Percentiles rank a stretch among this genome's conserved stretches.
These are phyloP conservation scores for Colletotrichum lindemuthianum DNA, from an alignment of 2,329 filamentous ascomycete species.

Conservation along the genomic window DNA sequence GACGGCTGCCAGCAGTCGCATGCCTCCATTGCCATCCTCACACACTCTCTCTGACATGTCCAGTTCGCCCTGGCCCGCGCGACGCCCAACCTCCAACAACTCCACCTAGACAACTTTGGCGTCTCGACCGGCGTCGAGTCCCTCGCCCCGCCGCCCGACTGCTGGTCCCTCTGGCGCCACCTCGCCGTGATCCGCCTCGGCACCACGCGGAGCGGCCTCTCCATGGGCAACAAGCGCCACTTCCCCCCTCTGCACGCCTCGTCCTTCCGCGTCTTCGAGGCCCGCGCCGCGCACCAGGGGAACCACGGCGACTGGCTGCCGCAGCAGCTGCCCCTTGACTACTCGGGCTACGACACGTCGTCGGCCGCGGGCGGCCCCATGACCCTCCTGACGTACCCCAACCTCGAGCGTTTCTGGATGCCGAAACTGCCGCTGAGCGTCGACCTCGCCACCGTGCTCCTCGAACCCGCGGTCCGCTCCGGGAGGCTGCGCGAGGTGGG, in stretches of 20 bases:
- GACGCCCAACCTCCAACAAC: conserved; percentile 32
- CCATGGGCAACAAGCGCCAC: conserved; percentile 31
- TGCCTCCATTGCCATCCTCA: no score
- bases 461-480: conserved; percentile 41
- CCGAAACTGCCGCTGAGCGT: conserved; percentile 31
- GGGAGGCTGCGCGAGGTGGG: conserved; percentile 46
- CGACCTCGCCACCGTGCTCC: conserved; percentile 29
- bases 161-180: conserved; percentile 42
- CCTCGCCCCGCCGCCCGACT: conserved; percentile 25
- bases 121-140: conserved; percentile 31
- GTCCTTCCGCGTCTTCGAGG: conserved; percentile 41
- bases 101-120: conserved; percentile 31
- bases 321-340: conserved; percentile 37
- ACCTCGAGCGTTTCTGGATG: conserved; percentile 36
- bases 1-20: no score
- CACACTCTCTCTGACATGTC: neutral
- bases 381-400: conserved; percentile 27
- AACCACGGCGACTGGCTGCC: conserved; percentile 45
- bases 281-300: conserved; percentile 41
- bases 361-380: neutral
- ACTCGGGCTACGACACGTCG: conserved; percentile 26
- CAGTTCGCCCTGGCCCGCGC: conserved; percentile 31
- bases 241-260: conserved; percentile 35
- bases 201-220: conserved; percentile 34
- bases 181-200: conserved; percentile 45